These are phyloP conservation scores for Colletotrichum lentis DNA, from an alignment of 2,329 filamentous ascomycete genomes.

Conservation along the genomic window DNA sequence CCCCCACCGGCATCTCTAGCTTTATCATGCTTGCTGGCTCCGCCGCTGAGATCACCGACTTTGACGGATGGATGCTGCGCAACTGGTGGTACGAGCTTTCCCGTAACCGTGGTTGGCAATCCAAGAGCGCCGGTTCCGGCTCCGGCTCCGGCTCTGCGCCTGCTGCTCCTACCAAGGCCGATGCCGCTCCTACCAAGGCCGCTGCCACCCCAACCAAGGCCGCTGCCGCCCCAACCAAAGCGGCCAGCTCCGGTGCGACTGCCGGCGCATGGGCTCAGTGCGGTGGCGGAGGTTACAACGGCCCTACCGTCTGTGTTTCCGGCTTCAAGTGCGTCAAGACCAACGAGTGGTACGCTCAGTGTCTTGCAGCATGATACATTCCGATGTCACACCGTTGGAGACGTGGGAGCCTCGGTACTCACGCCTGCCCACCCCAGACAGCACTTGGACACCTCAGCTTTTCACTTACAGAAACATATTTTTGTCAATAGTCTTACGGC, in stretches of 20 bases:
- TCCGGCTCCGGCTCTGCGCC: background rate
- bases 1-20: conserved; percentile 50
- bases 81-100: conserved; percentile 56
- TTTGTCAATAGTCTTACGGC: conserved; percentile 26
- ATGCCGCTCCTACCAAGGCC: no score
- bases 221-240: conserved; percentile 8
- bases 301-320: conserved; percentile 41
- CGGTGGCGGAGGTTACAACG: conserved; percentile 42
- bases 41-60: conserved; percentile 54
- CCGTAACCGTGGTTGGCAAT: conserved; percentile 44
- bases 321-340: conserved; percentile 42
- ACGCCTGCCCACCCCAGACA: no score
- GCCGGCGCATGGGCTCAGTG: conserved; percentile 42
- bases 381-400: background rate
- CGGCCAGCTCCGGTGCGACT: conserved; percentile 20
- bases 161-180: conserved; percentile 11
- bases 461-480: background rate
- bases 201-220: conserved; percentile 16
- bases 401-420: background rate
- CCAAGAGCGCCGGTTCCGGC: conserved; percentile 6
- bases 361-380: conserved; percentile 11
- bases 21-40: conserved; percentile 58
- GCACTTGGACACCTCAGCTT: background rate
- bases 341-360: conserved; percentile 46
- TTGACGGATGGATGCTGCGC: conserved; percentile 59